phyloP scores from a whole-genome alignment of 164 flowering plant species.

The Magnolia changhungtana region DNA sequence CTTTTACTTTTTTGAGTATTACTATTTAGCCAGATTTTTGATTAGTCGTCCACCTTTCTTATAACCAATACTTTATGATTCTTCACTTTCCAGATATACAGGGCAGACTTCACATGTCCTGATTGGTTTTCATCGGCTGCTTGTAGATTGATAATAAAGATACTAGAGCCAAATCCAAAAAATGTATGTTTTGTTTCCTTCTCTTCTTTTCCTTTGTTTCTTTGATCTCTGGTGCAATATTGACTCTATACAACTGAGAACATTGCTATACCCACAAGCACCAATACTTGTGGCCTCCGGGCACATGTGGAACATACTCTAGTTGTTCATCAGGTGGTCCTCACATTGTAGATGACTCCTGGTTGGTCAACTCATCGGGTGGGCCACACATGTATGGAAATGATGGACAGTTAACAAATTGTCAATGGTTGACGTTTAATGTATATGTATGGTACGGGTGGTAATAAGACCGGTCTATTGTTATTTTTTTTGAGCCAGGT shows the following conservation, averaged over 20 bases:
- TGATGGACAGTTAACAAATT: neutral
- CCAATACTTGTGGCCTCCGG: neutral
- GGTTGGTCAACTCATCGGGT: neutral
- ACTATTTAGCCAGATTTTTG: too few relatives aligned
- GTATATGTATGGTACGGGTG: too few relatives aligned
- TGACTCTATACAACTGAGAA: neutral
- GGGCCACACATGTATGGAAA: neutral
- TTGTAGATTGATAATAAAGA: constrained; percentile 7
- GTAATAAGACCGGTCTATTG: too few relatives aligned
- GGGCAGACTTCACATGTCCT: constrained; percentile 20
- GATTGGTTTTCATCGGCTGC: constrained; percentile 19
- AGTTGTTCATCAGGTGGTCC: too few relatives aligned
- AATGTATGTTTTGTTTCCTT: constrained; percentile 3
- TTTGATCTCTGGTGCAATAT: neutral
- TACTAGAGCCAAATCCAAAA: constrained; percentile 19
- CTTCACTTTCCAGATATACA: constrained; percentile 12
- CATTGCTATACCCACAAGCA: neutral
- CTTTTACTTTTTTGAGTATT: too few relatives aligned
- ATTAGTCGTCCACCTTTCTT: too few relatives aligned
- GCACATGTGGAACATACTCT: too few relatives aligned
- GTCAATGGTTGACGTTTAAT: too few relatives aligned
- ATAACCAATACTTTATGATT: too few relatives aligned
- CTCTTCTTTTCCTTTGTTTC: too few relatives aligned
- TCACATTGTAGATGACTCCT: too few relatives aligned
- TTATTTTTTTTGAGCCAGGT: neutral